Evolutionary conservation across 2,329 filamentous ascomycete species (phyloP).

Genomic region (Trichoderma asperellum): DNA sequence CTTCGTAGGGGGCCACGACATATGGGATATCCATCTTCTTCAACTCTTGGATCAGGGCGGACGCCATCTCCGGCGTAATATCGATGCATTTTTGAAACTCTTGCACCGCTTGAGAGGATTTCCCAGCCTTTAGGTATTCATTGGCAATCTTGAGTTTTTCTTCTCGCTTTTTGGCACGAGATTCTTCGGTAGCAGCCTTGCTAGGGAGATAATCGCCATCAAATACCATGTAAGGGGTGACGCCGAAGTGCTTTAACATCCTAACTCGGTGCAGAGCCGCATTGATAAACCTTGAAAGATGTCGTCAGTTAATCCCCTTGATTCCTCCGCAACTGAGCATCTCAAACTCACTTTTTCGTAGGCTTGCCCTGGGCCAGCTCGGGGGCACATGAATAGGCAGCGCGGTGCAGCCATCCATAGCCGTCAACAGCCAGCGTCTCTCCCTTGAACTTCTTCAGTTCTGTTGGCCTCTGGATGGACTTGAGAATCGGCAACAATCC

Average conservation of each 20-base stretch:
- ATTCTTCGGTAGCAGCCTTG: conserved; percentile 84
- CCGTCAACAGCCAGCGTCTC: conserved; percentile 93
- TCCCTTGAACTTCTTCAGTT: conserved; percentile 83
- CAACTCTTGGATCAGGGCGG: conserved; percentile 86
- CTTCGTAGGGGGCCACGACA: conserved; percentile 95
- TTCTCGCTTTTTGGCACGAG: conserved; percentile 73
- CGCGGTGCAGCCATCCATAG: conserved; percentile 97
- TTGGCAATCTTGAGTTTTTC: conserved; percentile 76
- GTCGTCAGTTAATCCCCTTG: conserved; percentile 8
- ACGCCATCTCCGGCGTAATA: conserved; percentile 94
- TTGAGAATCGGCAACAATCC: conserved; percentile 90
- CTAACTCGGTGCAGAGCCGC: conserved; percentile 87
- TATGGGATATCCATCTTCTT: conserved; percentile 81
- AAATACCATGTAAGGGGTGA: conserved; percentile 94
- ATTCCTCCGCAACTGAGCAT: not conserved
- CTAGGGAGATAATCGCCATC: conserved; percentile 94
- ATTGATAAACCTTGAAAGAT: conserved; percentile 72
- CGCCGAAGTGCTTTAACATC: conserved; percentile 91
- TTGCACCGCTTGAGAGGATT: conserved; percentile 75
- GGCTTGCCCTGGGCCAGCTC: conserved; percentile 88
- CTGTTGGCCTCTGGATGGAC: conserved; percentile 89
- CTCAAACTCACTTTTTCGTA: conserved; percentile 72
- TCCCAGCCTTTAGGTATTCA: conserved; percentile 80
- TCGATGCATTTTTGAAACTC: conserved; percentile 96
- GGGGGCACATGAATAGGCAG: conserved; percentile 85